phyloP scores from a whole-genome alignment of 2,329 filamentous ascomycete species.

The Penicillium brasilianum region DNA sequence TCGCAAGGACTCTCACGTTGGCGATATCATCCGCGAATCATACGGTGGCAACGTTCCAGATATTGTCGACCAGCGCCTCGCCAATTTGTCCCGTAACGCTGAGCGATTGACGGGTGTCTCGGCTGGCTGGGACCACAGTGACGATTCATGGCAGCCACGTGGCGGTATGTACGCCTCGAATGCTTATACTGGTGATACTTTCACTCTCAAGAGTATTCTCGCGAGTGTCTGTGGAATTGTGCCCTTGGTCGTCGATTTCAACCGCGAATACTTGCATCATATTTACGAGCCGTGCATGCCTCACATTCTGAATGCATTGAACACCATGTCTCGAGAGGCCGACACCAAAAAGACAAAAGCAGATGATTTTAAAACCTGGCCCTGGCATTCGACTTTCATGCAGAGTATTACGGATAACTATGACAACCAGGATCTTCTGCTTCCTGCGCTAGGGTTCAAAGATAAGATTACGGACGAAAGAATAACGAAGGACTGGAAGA shows the following conservation, averaged over 20 bases:
- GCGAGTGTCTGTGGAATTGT: slow-evolving; percentile 47
- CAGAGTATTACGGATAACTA: slow-evolving; percentile 35
- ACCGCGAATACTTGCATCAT: slow-evolving; percentile 45
- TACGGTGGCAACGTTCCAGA: slow-evolving; percentile 41
- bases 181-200: slow-evolving; percentile 48
- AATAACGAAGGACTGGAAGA: slow-evolving; percentile 23
- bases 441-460: slow-evolving; percentile 29
- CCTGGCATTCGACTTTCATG: slow-evolving; percentile 35
- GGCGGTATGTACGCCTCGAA: slow-evolving; percentile 48
- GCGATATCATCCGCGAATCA: slow-evolving; percentile 40
- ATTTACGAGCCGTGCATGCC: slow-evolving; percentile 52
- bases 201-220: slow-evolving; percentile 51
- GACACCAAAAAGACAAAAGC: slow-evolving; percentile 12
- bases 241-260: slow-evolving; percentile 50
- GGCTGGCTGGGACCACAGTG: slow-evolving; percentile 23
- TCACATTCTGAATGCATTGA: slow-evolving; percentile 32
- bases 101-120: slow-evolving; percentile 27
- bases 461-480: slow-evolving; percentile 24
- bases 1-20: slow-evolving; percentile 40
- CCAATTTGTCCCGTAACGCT: slow-evolving; percentile 32
- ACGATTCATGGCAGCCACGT: slow-evolving; percentile 24
- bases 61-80: slow-evolving; percentile 30
- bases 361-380: slow-evolving; percentile 30
- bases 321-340: slow-evolving; percentile 14
- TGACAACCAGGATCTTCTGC: slow-evolving; percentile 33